Conservation (phyloP, 2,329 filamentous ascomycete genomes). For the Diaporthe aspalathi region DNA sequence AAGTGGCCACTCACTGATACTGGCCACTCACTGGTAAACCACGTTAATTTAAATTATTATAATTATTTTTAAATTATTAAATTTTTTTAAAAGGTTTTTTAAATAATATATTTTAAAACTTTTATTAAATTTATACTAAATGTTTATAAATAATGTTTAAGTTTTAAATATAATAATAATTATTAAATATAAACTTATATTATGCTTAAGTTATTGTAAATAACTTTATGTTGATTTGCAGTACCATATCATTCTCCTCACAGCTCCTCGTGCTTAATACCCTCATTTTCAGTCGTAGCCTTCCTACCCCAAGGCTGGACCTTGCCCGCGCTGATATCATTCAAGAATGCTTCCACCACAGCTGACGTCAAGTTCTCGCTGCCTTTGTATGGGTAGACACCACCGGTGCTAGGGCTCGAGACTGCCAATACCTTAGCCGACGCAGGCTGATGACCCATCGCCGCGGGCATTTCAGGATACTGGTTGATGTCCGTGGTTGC, state of each 20-base stretch:
- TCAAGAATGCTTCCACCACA: conserved; percentile 55
- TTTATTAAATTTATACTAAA: too few species aligned
- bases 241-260: not conserved
- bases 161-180: too few species aligned
- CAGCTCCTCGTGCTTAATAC: conserved; percentile 41
- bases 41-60: too few species aligned
- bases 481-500: conserved; percentile 59
- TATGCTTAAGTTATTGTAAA: fast-evolving
- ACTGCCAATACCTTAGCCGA: conserved; percentile 53
- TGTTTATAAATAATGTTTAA: too few species aligned
- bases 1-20: too few species aligned
- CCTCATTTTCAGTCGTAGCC: not conserved
- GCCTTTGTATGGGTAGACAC: conserved; percentile 54
- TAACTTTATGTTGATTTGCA: too few species aligned
- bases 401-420: conserved; percentile 57
- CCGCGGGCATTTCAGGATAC: conserved; percentile 56
- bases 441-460: conserved; percentile 51
- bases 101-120: too few species aligned
- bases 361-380: conserved; percentile 48
- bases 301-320: conserved; percentile 51
- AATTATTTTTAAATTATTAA: too few species aligned
- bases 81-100: too few species aligned
- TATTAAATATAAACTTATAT: not conserved
- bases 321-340: conserved; percentile 57
- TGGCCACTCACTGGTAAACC: too few species aligned